These are phyloP conservation scores for Marasmius sp. DNA, from an alignment of 1,284 basidiomycete genomes.

Conservation along the genomic window DNA sequence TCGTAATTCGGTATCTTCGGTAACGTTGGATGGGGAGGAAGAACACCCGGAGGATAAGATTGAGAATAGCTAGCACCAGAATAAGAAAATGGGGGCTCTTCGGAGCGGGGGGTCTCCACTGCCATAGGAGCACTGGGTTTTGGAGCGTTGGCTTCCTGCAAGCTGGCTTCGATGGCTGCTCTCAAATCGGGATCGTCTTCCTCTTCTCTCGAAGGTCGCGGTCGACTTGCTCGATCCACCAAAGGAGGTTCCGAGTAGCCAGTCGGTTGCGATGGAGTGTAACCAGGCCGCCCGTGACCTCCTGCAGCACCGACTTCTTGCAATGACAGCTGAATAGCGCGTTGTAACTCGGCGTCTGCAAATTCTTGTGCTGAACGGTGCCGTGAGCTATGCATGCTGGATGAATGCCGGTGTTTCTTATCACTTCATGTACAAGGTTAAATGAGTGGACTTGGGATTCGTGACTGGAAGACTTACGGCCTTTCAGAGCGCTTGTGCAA, in stretches of 20 bases:
- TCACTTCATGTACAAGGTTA: not conserved
- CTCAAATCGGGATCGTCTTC: slow-evolving; percentile 93
- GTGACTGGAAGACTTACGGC: slow-evolving; percentile 37
- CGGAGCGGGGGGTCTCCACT: slow-evolving; percentile 50
- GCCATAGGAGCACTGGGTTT: slow-evolving; percentile 76
- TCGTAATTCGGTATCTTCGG: slow-evolving; percentile 73
- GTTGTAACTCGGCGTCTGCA: slow-evolving; percentile 88
- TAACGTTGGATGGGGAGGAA: slow-evolving; percentile 42
- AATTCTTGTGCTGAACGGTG: slow-evolving; percentile 61
- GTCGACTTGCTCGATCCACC: slow-evolving; percentile 52
- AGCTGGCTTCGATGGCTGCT: slow-evolving; percentile 94
- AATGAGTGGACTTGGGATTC: slow-evolving; percentile 17
- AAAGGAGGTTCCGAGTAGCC: slow-evolving; percentile 74
- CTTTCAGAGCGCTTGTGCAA: slow-evolving; percentile 61
- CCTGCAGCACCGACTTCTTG: slow-evolving; percentile 67
- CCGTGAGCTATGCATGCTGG: slow-evolving; percentile 46
- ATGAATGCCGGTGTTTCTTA: slow-evolving; percentile 45
- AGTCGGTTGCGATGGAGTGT: slow-evolving; percentile 64
- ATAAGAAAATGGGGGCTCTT: slow-evolving; percentile 39
- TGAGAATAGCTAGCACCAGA: slow-evolving; percentile 37
- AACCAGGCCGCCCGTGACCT: slow-evolving; percentile 56
- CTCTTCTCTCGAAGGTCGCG: slow-evolving; percentile 52
- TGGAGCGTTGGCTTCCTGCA: slow-evolving; percentile 82
- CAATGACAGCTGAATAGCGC: slow-evolving; percentile 91
- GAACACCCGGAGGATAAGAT: slow-evolving; percentile 41